Percentiles rank a stretch among this genome's conserved stretches.
phyloP scores from a whole-genome alignment of 768 basidiomycete species.

The Tylopilus sp. region DNA sequence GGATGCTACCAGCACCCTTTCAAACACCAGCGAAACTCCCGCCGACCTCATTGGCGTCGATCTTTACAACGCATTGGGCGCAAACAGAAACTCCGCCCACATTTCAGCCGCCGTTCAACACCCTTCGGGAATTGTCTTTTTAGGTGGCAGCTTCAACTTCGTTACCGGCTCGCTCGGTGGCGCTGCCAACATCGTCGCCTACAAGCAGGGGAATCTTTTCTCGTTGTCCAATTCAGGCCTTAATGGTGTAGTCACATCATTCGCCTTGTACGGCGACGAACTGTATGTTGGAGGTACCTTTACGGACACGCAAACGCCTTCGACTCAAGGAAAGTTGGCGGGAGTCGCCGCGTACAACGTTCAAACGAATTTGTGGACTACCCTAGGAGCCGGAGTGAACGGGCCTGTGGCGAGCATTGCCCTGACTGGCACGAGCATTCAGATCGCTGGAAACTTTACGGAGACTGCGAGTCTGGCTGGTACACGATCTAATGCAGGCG shows the following conservation, averaged over 20 bases:
- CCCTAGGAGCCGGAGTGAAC: constrained; percentile 72
- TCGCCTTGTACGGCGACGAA: constrained; percentile 58
- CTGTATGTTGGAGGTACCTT: constrained; percentile 91
- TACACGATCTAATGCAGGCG: constrained; percentile 41
- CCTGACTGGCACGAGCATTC: constrained; percentile 47
- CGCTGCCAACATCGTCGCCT: constrained; percentile 68
- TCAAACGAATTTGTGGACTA: constrained; percentile 56
- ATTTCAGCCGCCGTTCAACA: constrained; percentile 63
- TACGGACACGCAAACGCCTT: constrained; percentile 56
- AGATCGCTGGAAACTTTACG: constrained; percentile 77
- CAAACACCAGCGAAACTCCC: constrained; percentile 68
- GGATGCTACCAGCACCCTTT: constrained; percentile 60
- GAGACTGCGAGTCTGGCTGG: constrained; percentile 37
- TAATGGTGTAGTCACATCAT: constrained; percentile 70
- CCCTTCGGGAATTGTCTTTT: constrained; percentile 59
- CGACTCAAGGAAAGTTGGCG: constrained; percentile 48
- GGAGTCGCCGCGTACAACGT: constrained; percentile 75
- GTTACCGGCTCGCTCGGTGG: constrained; percentile 53
- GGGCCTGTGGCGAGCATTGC: constrained; percentile 67
- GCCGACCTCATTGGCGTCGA: constrained; percentile 62
- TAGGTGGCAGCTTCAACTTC: constrained; percentile 76
- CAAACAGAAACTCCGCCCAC: constrained; percentile 31
- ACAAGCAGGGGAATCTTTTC: constrained; percentile 55
- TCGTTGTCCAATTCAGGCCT: constrained; percentile 65
- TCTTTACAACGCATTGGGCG: constrained; percentile 60